Evolutionary conservation across 2,329 filamentous ascomycete species (phyloP).

Genomic region (Colletotrichum navitas): DNA sequence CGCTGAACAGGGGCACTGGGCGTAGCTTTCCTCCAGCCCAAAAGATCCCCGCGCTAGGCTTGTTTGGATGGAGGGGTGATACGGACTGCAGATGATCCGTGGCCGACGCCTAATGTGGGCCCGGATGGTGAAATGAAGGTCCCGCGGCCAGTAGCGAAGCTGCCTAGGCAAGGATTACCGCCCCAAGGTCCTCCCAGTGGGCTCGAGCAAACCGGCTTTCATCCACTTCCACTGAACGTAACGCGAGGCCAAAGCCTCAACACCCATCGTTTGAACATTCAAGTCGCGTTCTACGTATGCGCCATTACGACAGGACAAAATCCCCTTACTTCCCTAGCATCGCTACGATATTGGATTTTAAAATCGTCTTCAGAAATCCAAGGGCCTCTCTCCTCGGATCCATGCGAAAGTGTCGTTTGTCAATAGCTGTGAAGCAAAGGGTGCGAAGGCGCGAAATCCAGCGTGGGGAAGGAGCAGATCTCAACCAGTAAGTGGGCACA

Average conservation of each 20-base stretch:
- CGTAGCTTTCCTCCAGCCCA: conserved; percentile 10
- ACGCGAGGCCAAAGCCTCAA: conserved; percentile 39
- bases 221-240: conserved; percentile 31
- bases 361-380: not conserved
- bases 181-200: conserved; percentile 16
- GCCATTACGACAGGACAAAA: not conserved
- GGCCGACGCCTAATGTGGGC: conserved; percentile 22
- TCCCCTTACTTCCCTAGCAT: not conserved
- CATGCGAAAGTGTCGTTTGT: conserved; percentile 29
- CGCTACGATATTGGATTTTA: not conserved
- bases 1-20: conserved; percentile 22
- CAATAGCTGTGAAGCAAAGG: conserved; percentile 29
- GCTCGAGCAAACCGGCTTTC: conserved; percentile 18
- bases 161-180: conserved; percentile 35
- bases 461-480: not conserved
- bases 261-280: conserved; percentile 2
- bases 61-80: conserved; percentile 40
- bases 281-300: conserved; percentile 4
- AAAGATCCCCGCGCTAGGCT: conserved; percentile 42
- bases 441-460: conserved; percentile 31
- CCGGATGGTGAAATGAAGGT: conserved; percentile 8
- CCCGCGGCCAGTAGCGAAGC: conserved; percentile 23
- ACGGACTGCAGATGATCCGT: conserved; percentile 34
- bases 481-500: conserved; percentile 19
- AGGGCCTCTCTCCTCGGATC: conserved; percentile 3